Evolutionary conservation across 176 grass and related monocot genomes (phyloP).

Genomic region (Elaeis guineensis): DNA sequence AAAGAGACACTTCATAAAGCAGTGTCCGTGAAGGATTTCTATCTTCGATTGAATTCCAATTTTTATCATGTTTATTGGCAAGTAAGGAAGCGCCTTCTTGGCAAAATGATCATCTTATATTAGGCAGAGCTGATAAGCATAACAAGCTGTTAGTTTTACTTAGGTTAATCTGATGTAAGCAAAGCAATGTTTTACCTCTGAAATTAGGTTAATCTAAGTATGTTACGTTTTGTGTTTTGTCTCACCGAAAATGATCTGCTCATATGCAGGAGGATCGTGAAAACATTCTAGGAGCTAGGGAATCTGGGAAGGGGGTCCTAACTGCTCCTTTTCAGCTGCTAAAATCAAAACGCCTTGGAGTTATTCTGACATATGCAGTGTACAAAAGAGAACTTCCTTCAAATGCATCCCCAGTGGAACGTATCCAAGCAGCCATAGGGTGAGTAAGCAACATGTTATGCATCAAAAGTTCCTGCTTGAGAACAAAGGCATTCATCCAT

Average conservation of each 20-base stretch:
- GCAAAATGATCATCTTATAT: no score
- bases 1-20: no score
- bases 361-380: slow-evolving; percentile 84
- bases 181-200: no score
- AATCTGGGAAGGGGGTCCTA: slow-evolving; percentile 83
- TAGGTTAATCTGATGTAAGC: no score
- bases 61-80: no score
- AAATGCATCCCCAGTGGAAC: slow-evolving; percentile 48
- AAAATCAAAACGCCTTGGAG: slow-evolving; percentile 81
- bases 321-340: slow-evolving; percentile 85
- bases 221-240: not conserved
- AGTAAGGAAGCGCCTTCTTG: no score
- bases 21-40: no score
- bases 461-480: not conserved
- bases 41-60: no score
- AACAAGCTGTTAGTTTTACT: no score
- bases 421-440: slow-evolving; percentile 81
- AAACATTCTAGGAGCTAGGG: slow-evolving; percentile 69
- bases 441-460: slow-evolving; percentile 21
- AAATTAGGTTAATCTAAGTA: no score
- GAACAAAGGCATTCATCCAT: no score
- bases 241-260: not conserved
- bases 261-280: slow-evolving; percentile 72
- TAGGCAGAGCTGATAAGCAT: no score
- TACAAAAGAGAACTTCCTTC: slow-evolving; percentile 76